Evolutionary conservation across 805 yeast species (phyloP), one percentile per base, ranked within the genome.

Genomic region (Yamadazyma ubonensis): DNA sequence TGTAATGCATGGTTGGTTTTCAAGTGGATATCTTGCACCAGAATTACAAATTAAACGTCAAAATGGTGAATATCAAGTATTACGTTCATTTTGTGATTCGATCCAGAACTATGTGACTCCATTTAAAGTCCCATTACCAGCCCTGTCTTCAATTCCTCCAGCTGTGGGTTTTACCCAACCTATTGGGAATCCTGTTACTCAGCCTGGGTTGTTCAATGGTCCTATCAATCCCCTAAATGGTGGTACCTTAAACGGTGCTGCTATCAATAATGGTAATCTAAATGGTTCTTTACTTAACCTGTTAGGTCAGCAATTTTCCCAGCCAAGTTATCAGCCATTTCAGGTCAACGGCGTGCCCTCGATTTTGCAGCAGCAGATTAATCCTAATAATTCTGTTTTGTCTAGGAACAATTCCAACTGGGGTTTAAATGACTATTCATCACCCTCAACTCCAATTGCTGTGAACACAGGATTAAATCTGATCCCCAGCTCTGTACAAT

Each of bases 1-100:
- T 18, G 62, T 74, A 61, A 87, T 87, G 96, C 90, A 85, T 48
- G 78, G 68, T 37, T 87, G 96, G 96, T 78, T 74, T 42, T 54
- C 73, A 6, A 73, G 72, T 30, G 78, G 79, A 2, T 85, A 82
- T 61, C 67, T 86, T 49, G 65, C 65, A 28, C 68, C 66, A 8
- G 78, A 72, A 42, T 65, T 87, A 45, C 62, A 63, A 29, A 64
- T 88, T 41, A 72, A 83, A 40, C 73, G 91, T 22, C 74, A 68
- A 15, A 83, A 74, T 33, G 87, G 81, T 43, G 34, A 56, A 0
- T 85, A 64, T 56, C 65, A 63, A 25, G 60, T 83, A 0, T 66
- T 88, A 42, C 71, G 69, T 15, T 78, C 75, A 9, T 71, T 85
- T 41, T 72, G 79, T 46, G 65, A 63, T 18, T 55, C 59, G 6